Conservation (phyloP, 257 asterid genomes). For the Salvia miltiorrhiza region DNA sequence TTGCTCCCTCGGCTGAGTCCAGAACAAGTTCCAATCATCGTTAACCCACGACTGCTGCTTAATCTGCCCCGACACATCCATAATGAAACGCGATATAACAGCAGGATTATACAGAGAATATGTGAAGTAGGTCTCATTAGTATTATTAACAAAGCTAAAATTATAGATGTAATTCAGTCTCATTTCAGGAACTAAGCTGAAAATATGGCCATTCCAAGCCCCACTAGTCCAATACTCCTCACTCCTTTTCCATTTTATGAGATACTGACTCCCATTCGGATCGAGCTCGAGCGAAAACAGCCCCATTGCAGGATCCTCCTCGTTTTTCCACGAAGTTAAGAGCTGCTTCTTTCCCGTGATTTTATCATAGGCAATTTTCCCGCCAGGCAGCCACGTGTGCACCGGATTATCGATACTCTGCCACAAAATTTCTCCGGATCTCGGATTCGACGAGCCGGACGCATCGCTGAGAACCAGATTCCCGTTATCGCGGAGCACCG, state of each 20-base stretch:
- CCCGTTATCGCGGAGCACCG: conserved; percentile 58
- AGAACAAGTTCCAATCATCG: conserved; percentile 40
- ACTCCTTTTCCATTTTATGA: conserved; percentile 49
- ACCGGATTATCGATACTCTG: conserved; percentile 57
- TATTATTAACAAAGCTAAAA: conserved; percentile 33
- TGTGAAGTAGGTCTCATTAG: conserved; percentile 43
- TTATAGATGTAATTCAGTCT: conserved; percentile 37
- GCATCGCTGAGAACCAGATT: conserved; percentile 51
- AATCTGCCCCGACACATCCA: conserved; percentile 53
- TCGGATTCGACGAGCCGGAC: conserved; percentile 23
- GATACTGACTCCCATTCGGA: conserved; percentile 34
- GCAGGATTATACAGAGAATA: conserved; percentile 35
- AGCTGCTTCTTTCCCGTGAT: conserved; percentile 35
- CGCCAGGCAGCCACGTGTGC: conserved; percentile 72
- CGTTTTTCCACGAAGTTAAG: conserved; percentile 74
- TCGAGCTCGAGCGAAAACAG: conserved; percentile 62
- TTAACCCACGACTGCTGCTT: conserved; percentile 33
- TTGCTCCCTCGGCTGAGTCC: conserved; percentile 52
- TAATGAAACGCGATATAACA: conserved; percentile 25
- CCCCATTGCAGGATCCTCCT: conserved; percentile 75
- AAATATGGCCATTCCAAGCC: conserved; percentile 55
- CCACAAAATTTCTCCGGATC: conserved; percentile 36
- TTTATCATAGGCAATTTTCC: conserved; percentile 53
- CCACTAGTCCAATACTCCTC: conserved; percentile 64
- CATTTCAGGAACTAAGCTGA: conserved; percentile 61